phyloP scores from a whole-genome alignment of 106 monocot species.

The Hemerocallis citrina region DNA sequence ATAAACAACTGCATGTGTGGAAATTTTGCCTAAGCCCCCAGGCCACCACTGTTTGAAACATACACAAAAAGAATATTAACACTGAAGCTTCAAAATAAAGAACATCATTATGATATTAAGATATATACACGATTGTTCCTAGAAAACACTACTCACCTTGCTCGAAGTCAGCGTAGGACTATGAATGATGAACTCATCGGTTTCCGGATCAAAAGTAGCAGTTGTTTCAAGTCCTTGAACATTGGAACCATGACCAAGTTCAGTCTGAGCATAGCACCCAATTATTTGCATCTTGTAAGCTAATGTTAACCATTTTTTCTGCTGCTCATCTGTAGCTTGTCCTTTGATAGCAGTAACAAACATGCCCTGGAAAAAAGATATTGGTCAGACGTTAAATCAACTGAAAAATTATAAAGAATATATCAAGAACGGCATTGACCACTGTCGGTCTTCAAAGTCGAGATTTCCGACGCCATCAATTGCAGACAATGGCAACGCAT shows the following conservation, averaged over 20 bases:
- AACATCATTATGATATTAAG: background rate
- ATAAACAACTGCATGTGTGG: slow-evolving; percentile 83
- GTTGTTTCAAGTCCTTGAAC: slow-evolving; percentile 99
- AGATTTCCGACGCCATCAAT: too few relatives aligned
- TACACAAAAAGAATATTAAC: background rate
- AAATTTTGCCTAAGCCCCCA: slow-evolving; percentile 81
- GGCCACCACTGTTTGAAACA: slow-evolving; percentile 74
- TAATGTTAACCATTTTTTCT: slow-evolving; percentile 84
- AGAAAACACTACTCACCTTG: slow-evolving; percentile 63
- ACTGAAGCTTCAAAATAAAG: background rate
- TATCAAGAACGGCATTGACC: too few relatives aligned
- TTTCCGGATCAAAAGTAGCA: slow-evolving; percentile 83
- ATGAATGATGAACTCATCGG: slow-evolving; percentile 78
- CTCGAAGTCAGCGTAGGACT: slow-evolving; percentile 85
- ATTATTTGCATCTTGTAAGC: slow-evolving; percentile 92
- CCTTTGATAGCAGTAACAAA: slow-evolving; percentile 96
- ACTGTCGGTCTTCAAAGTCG: too few relatives aligned
- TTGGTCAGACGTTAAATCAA: slow-evolving; percentile 3
- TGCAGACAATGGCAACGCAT: too few relatives aligned
- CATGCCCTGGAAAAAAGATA: slow-evolving; percentile 63
- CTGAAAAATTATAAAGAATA: too few relatives aligned
- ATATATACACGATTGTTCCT: background rate
- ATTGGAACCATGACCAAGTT: slow-evolving; percentile 98
- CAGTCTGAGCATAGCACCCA: slow-evolving; percentile 99
- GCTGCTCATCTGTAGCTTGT: slow-evolving; percentile 90